Evolutionary conservation across 805 yeast species (phyloP), one percentile per base, ranked within the genome.

Genomic region (Candida awuae): DNA sequence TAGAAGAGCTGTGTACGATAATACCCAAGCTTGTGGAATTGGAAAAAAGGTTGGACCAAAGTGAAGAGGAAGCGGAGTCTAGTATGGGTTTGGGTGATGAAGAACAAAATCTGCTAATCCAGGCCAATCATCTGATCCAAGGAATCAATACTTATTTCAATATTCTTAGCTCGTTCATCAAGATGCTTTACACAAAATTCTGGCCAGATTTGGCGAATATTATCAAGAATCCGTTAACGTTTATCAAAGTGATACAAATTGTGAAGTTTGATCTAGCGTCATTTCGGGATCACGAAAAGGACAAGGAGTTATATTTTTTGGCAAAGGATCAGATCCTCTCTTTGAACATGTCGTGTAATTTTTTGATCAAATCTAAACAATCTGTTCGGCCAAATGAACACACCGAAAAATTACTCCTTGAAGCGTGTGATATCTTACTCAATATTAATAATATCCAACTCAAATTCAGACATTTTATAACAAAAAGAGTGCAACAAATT

Each of bases 201-300:
- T 86, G 85, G 59, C 78, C 84, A 0, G 95, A 87, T 50, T 61
- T 87, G 35, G 81, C 71, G 18, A 62, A 77, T 0, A 60, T 87
- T 28, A 67, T 84, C 1, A 63, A 75, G 9, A 73, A 73, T 42
- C 78, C 90, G 0, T 54, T 72, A 0, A 79, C 78, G 41, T 87
- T 76, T 57, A 73, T 81, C 8, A 62, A 62, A 20, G 62, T 77
- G 4, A 26, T 41, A 2, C 16, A 26, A 4, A 10, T 33, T 3
- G 26, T 41, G 3, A 17, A 29, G 6, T 41, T 41, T 18, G 33
- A 41, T 17, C n/a, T 37, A 4, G 2, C 22, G 14, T 20, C 20
- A 14, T 37, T 41, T 13, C 29, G 28, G 10, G 31, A 32, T 6
- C 34, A 33, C 17, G 14, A 17, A 4, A n/a, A 4, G 9, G 17